Base-by-base conservation (phyloP, 768 basidiomycete species). In the Calvatia gigantea region DNA sequence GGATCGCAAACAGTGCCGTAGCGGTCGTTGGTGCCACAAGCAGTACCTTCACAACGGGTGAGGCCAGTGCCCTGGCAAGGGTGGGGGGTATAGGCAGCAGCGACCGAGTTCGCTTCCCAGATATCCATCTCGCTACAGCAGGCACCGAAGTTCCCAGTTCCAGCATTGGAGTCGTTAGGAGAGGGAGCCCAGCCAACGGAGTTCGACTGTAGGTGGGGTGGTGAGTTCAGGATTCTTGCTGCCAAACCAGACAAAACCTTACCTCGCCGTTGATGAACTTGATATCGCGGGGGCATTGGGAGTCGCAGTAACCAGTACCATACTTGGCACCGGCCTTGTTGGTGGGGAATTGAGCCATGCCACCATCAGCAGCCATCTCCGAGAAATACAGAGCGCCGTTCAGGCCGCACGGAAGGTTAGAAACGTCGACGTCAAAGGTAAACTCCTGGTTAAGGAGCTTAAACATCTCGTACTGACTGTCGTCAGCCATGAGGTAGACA, bases 361-460 rank as follows among this genome's bases (percentile, higher is more conserved):
- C 82, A 69, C 81, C 81, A 62, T 82, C 80, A 9, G 73, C 70
- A 55, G 74, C 76, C 82, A 84, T 84, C 67, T 79, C 73, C 48
- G 70, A 65, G 69, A 83, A 78, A 69, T 83, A 83, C 60, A 82
- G 71, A 17, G 80, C 80, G 63, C 80, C 81, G 69, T 83, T 83
- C 62, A 82, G 74, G 56, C 82, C 81, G 65, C 81, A 82, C 29
- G 75, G 76, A 39, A 84, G 72, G 61, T 79, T 71, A 45, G 80
- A 79, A 58, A 84, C 71, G 64, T 84, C 80, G 63, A 84, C 79
- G 67, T 81, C 79, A 69, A 83, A 82, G 42, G 78, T 74, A 70
- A 83, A 82, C 69, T 83, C 81, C 63, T 79, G 73, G 75, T 81
- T 82, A 54, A 73, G 64, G 58, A 80, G 68, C 61, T 72, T 67